Evolutionary conservation across 176 grass and related monocot genomes (phyloP), one percentile per base, ranked within the genome.

Genomic region (Ensete ventricosum): DNA sequence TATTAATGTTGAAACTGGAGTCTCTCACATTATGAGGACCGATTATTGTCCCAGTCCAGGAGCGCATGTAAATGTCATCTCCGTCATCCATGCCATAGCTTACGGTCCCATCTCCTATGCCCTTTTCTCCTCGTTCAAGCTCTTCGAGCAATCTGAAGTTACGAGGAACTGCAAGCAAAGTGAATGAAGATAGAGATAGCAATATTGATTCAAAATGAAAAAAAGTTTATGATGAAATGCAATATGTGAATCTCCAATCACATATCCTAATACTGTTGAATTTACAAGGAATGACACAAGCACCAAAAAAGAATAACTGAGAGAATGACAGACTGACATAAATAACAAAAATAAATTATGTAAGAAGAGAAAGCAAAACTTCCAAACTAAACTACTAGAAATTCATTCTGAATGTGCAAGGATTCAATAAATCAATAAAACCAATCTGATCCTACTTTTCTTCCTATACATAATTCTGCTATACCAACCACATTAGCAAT

Each of bases 61-160:
- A 70, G n/a, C 67, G 67, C 67, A 70, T 70, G 11, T 70, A 70
- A 48, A 70, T 50, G 67, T 70, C 67, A 52, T 70, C 67, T 70
- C 67, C 67, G 12, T 70, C 67, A 20, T 70, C 89, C 89, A 92
- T 92, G 67, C 89, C 89, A 74, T 92, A 92, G 76, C 89, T 92
- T 52, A 92, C 89, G 14, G 86, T 88, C 53, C 86, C 89, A 84
- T 92, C 89, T 80, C 89, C 89, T 82, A 92, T 92, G 67, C 67
- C 67, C 67, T 70, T 70, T 48, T 70, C 67, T 50, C 67, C 67
- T 5, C 67, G 67, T 70, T 70, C 67, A 10, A 70, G 67, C 67
- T 70, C 67, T 70, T 70, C 67, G 0, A 70, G 67, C 43, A 70
- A 51, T 52, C 67, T 70, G 67, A 93, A 93, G 79, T 93, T 93